Evolutionary conservation across 495 filamentous ascomycete genomes (phyloP).

Genomic region (Rhypophila decipiens): DNA sequence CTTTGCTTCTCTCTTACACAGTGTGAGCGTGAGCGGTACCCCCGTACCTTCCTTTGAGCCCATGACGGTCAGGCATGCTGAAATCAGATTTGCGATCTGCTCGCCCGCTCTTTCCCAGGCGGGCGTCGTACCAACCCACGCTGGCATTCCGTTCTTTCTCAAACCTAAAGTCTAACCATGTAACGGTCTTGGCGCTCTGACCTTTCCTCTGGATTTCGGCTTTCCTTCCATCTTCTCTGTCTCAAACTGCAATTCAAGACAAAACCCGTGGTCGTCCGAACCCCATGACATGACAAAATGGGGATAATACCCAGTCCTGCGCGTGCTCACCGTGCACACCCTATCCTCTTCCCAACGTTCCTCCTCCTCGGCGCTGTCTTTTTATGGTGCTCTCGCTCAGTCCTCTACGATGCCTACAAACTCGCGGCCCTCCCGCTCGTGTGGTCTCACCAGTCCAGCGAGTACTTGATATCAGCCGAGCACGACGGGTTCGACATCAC

Average conservation of each 20-base stretch:
- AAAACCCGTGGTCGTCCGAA: background rate
- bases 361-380: conserved; percentile 5
- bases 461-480: conserved; percentile 23
- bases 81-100: no score
- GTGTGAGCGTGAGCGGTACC: no score
- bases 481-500: conserved; percentile 32
- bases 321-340: conserved; percentile 12
- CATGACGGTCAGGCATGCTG: no score
- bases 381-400: conserved; percentile 10
- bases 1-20: no score
- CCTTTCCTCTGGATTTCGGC: no score
- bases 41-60: no score
- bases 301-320: conserved; percentile 4
- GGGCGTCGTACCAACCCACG: no score
- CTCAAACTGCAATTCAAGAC: background rate
- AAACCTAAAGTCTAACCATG: no score
- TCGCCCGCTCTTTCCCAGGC: no score
- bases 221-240: no score
- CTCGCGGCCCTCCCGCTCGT: conserved; percentile 24
- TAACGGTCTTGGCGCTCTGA: no score
- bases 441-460: conserved; percentile 18
- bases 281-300: conserved; percentile 11
- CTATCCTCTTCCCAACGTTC: conserved; percentile 2
- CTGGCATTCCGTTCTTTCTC: no score
- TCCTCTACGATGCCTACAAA: conserved; percentile 20